phyloP scores from a whole-genome alignment of 768 basidiomycete species.

The Lentinula guzmanii region DNA sequence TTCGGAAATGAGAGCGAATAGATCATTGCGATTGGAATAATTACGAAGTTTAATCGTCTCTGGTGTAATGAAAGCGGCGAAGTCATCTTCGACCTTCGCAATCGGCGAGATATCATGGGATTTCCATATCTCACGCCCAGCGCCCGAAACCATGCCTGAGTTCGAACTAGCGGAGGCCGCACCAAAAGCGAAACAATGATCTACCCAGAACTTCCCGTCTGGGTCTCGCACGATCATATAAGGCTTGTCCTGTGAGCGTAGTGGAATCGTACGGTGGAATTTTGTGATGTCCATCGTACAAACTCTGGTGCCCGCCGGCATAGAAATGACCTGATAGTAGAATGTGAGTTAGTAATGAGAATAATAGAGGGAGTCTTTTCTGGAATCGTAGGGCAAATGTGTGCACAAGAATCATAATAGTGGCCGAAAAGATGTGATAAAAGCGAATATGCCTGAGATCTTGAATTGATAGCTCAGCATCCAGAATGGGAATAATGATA shows the following conservation, averaged over 20 bases:
- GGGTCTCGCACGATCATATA: conserved; percentile 10
- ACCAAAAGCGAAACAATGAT: conserved; percentile 18
- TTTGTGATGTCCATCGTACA: conserved; percentile 23
- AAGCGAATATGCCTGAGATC: no score
- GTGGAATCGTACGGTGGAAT: conserved; percentile 21
- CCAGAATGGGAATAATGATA: no score
- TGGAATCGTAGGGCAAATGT: no score
- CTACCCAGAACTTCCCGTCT: no score
- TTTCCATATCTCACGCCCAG: conserved; percentile 18
- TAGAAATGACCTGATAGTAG: conserved; percentile 12
- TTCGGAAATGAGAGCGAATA: not conserved
- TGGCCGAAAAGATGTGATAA: no score
- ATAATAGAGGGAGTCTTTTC: no score
- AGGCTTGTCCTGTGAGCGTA: conserved; percentile 19
- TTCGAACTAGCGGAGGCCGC: conserved; percentile 12
- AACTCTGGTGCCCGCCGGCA: conserved; percentile 22
- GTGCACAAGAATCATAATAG: no score
- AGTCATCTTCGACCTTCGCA: conserved; percentile 16
- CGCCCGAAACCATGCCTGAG: conserved; percentile 19
- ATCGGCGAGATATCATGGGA: conserved; percentile 9
- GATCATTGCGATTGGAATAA: not conserved
- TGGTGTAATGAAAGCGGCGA: not conserved
- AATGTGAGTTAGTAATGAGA: no score
- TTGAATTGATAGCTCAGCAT: no score
- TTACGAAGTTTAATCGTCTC: no score